Base-by-base conservation (phyloP, 139 green algal species). In the Chlorella vulgaris region DNA sequence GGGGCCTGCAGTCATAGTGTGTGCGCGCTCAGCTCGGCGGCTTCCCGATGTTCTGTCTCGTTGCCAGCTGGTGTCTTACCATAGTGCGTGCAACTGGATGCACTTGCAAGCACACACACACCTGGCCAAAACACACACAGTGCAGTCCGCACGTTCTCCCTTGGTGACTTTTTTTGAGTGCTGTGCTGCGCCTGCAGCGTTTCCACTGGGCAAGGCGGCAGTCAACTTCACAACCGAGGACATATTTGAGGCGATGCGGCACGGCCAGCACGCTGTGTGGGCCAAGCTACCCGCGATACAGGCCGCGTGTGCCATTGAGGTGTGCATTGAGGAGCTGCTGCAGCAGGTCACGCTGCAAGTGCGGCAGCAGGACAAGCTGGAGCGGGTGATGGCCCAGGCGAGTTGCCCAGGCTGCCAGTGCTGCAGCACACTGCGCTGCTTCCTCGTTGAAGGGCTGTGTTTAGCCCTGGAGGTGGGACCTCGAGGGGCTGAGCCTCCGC, bases 251-350 rank as follows among this genome's bases (percentile, higher is more conserved):
- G 89, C 92, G 35, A 91, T 98, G 61, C 13, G 65, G 68, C 61
- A 86, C 68, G 94, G 94, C 35, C 92, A 97, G 92, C 69, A 87
- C 26, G 85, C 84, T 15, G 93, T 92, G 28, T 98, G 94, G 94
- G 83, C 91, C 66, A 92, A 93, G 85, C 87, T 98, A 77, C 79
- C 85, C 21, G 93, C 91, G 35, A 96, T 98, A 7, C 51, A 96
- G 88, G 91, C 86, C 74, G 94, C 95, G 67, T 97, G 93, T 80
- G 90, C 84, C 53, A 93, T 97, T 26, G 94, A 98, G 89, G 89
- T 91, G 19, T 90, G 85, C 19, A 85, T 98, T 47, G 93, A 97
- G 78, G 84, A 85, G 73, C 73, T 50, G 73, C 53, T 79, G 51
- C n/a, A 63, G 24, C 26, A 24, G 53, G 35, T 79, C 19, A 68